Evolutionary conservation across 2,329 filamentous ascomycete genomes (phyloP).

Genomic region (Escovopsis weberi): DNA sequence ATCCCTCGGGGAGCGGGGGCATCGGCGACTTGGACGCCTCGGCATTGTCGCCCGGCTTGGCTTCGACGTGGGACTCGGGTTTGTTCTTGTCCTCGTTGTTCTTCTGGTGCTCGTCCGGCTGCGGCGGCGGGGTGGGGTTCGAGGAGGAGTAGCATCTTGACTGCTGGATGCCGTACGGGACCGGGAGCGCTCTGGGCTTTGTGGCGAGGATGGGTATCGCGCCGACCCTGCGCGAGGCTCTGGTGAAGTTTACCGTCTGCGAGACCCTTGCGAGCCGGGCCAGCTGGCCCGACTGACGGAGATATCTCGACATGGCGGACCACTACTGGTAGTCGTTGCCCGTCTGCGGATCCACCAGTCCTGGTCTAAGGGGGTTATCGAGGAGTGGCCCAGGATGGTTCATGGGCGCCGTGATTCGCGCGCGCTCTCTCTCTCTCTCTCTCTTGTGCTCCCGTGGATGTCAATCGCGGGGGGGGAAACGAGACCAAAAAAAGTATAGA

Average conservation of each 20-base stretch:
- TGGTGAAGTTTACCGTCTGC: conserved; percentile 35
- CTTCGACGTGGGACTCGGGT: neutral
- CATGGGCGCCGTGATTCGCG: conserved; percentile 16
- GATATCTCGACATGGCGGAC: conserved; percentile 46
- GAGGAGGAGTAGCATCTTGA: conserved; percentile 24
- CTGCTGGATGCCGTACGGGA: conserved; percentile 18
- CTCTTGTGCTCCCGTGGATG: conserved; percentile 4
- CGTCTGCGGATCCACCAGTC: conserved; percentile 21
- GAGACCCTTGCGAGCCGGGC: conserved; percentile 46
- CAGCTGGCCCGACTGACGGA: conserved; percentile 52
- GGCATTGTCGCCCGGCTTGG: conserved; percentile 7
- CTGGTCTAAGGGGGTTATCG: conserved; percentile 9
- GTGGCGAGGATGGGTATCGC: conserved; percentile 14
- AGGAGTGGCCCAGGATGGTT: conserved; percentile 15
- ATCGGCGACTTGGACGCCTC: conserved; percentile 13
- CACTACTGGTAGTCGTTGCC: conserved; percentile 13
- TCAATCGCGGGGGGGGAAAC: no score
- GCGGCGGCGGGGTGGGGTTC: conserved; percentile 18
- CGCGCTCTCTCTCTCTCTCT: neutral
- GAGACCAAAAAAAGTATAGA: no score
- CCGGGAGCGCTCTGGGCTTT: conserved; percentile 21
- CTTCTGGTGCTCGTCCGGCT: conserved; percentile 20
- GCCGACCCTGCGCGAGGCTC: conserved; percentile 22
- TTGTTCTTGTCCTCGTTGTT: conserved; percentile 4
- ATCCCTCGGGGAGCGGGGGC: conserved; percentile 28